These are phyloP conservation scores for Lasiosphaeris hirsuta DNA, from an alignment of 495 filamentous ascomycete genomes.

Conservation along the genomic window DNA sequence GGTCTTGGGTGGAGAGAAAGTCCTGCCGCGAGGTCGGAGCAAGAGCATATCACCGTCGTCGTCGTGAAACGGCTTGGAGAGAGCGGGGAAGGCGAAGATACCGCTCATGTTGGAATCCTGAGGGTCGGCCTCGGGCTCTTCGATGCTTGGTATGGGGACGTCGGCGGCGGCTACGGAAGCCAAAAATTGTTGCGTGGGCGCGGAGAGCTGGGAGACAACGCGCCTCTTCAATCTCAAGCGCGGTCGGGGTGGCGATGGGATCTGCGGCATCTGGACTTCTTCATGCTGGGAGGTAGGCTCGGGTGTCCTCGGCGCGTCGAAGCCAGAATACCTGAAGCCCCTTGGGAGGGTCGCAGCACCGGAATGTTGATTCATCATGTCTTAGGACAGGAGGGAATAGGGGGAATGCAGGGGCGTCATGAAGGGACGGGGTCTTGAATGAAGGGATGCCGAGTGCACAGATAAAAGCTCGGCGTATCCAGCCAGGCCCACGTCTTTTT, in stretches of 20 bases:
- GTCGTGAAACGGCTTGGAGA: conserved; percentile 23
- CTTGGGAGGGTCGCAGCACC: conserved; percentile 39
- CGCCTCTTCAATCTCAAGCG: conserved; percentile 47
- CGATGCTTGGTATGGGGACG: conserved; percentile 54
- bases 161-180: conserved; percentile 56
- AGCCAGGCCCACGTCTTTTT: conserved; percentile 3
- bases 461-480: conserved; percentile 14
- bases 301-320: conserved; percentile 42
- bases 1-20: conserved; percentile 45
- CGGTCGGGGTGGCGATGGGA: conserved; percentile 42
- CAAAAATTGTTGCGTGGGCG: conserved; percentile 54
- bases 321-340: conserved; percentile 35
- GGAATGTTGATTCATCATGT: conserved; percentile 44
- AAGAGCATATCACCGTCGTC: conserved; percentile 33
- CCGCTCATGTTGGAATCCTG: conserved; percentile 36
- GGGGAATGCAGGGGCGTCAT: conserved; percentile 29
- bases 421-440: conserved; percentile 12
- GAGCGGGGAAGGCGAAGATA: conserved; percentile 22
- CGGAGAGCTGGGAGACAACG: conserved; percentile 43
- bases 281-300: conserved; percentile 36
- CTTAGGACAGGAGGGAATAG: conserved; percentile 8
- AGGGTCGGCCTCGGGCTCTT: conserved; percentile 32
- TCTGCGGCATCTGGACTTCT: conserved; percentile 34
- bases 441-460: conserved; percentile 6
- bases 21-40: conserved; percentile 27